Base-by-base conservation (phyloP, 192 early-diverging fungal species). In the Coemansia sp. region DNA sequence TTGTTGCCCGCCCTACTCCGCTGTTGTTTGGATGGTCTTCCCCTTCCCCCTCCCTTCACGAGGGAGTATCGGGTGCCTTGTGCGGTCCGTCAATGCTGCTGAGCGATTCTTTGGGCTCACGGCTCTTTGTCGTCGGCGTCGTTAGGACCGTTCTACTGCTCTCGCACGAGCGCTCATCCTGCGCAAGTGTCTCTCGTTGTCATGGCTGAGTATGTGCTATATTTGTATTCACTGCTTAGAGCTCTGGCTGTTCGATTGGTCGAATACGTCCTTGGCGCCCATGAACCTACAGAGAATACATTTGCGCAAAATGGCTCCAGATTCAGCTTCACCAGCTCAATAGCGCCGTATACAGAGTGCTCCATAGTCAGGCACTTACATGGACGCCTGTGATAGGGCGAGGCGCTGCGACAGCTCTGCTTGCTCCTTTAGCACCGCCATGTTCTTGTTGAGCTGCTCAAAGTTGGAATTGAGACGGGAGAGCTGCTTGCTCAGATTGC, bases 401-500 rank as follows among this genome's bases (percentile, higher is more conserved):
- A 82, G 52, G 4, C 69, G 68, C 55, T 82, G 79, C 16, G 75
- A 66, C 65, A 74, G 62, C 37, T 82, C 75, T 0, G 79, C 66
- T 20, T 82, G 79, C 20, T 70, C 62, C 35, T 60, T 66, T 41
- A 82, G 69, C 13, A 61, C 48, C 0, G 21, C 31, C 20, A 82
- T 43, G 58, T 82, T 82, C 28, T 39, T 59, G 47, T 70, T 62
- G 23, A 82, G 75, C 56, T 50, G 64, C 50, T 74, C 75, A 65
- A 82, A 74, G 75, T 82, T 82, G 25, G 53, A 55, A 58, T 77
- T 73, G 6, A 82, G 75, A 12, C 71, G 65, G 16, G 56, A 42
- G 9, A 82, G 68, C 62, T 82, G 79, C 50, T 68, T 74, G 71
- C 71, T 74, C 37, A 82, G 69, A 39, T 82, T 75, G 45, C 35